Base-by-base conservation (phyloP, 768 basidiomycete genomes). In the Polyporus arcularius region DNA sequence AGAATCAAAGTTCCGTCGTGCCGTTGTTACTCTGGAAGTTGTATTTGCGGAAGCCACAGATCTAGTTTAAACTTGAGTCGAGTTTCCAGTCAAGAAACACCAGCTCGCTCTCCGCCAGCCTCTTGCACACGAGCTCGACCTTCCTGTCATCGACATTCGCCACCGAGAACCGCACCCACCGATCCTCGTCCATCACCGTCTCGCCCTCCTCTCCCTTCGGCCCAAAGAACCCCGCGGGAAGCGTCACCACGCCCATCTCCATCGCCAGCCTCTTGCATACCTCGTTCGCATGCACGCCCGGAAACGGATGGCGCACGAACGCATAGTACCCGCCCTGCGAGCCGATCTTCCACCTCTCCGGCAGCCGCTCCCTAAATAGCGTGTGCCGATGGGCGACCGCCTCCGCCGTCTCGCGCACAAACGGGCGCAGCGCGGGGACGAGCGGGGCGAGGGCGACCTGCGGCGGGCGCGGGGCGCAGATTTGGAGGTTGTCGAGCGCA, bases 401-500 rank as follows among this genome's bases (percentile, higher is more conserved):
- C 7, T 61, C 61, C n/a, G 86, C 82, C 3, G 79, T 84, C 5
- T 70, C 72, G 5, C 66, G 65, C n/a, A 93, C 79, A 65, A 84
- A 86, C 1, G 73, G 61, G 0, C 86, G 75, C 11, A 91, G 80
- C 0, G 71, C 59, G 0, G 82, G 76, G 1, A 94, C 74, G 4
- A 90, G 75, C 4, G 77, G 73, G 1, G 78, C 78, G 8, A 94
- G 78, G 0, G 89, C 90, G 9, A 85, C 70, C 67, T 95, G 93
- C 15, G 88, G 78, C 0, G 88, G 81, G 7, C 88, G 82, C 11
- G 92, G 88, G 0, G 92, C 78, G 68, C 92, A 94, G 41, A 92
- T 88, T 67, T 93, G 92, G 40, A 93, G 76, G 62, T 85, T 88
- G 71, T 94, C 93, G 12, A 92, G 81, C 21, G 88, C 82, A n/a